Conservation (phyloP, 768 basidiomycete species). For the Cystofilobasidium bisporidii region DNA sequence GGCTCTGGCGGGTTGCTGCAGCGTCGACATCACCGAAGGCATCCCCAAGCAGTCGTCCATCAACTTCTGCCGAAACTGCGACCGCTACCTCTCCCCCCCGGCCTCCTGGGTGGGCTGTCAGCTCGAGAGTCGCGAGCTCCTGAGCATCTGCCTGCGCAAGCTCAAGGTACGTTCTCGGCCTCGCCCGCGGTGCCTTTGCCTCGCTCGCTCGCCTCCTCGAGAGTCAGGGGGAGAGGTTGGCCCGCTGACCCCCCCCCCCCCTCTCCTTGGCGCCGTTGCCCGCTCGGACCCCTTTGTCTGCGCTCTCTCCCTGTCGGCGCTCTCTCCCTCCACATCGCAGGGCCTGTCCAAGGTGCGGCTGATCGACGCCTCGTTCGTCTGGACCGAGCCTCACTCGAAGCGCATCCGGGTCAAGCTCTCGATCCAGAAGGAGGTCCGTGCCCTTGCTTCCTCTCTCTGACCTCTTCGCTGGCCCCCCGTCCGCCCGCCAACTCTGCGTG, state of each 20-base stretch:
- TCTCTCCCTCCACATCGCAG: not conserved
- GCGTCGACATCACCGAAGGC: conserved; percentile 94
- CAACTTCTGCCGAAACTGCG: conserved; percentile 90
- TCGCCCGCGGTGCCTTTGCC: too few species aligned
- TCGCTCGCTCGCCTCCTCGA: too few species aligned
- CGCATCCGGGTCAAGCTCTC: conserved; percentile 84
- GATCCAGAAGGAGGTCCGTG: conserved; percentile 91
- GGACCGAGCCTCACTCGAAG: conserved; percentile 98
- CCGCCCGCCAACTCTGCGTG: too few species aligned
- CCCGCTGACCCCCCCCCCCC: too few species aligned
- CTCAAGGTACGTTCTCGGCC: conserved; percentile 78
- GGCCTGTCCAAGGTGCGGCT: conserved; percentile 76
- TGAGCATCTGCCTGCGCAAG: conserved; percentile 89
- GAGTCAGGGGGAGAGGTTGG: too few species aligned
- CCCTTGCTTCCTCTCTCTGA: not conserved
- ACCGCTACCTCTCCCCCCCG: conserved; percentile 88
- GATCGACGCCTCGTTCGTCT: conserved; percentile 97
- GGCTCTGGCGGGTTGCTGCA: too few species aligned
- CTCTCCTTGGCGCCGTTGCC: too few species aligned
- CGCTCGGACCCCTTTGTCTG: too few species aligned
- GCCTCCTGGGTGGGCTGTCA: conserved; percentile 71
- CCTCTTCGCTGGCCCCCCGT: too few species aligned
- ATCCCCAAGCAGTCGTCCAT: conserved; percentile 91
- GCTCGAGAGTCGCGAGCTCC: conserved; percentile 83
- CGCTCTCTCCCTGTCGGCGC: not conserved